These are phyloP conservation scores for Fusarium chaquense DNA, from an alignment of 2,329 filamentous ascomycete genomes.

Conservation along the genomic window DNA sequence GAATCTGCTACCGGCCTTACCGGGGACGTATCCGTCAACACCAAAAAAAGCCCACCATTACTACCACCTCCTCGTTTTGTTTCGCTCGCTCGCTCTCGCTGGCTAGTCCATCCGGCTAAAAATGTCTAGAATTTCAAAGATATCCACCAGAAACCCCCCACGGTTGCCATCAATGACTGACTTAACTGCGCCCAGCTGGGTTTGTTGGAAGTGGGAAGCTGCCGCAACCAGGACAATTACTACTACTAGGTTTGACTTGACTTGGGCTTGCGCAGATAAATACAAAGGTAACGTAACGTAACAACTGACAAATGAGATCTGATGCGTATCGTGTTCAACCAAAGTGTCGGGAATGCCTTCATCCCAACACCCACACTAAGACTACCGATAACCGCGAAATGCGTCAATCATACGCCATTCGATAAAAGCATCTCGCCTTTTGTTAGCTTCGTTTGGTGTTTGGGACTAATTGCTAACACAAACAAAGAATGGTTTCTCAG, in stretches of 20 bases:
- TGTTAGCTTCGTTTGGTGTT: not conserved
- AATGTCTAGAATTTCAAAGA: slow-evolving; percentile 23
- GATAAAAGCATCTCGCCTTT: not conserved
- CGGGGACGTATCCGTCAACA: slow-evolving; percentile 29
- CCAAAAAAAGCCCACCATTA: slow-evolving; percentile 22
- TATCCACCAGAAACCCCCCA: slow-evolving; percentile 30
- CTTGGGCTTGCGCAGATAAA: slow-evolving; percentile 19
- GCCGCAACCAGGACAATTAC: not conserved
- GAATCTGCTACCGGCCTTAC: slow-evolving; percentile 29
- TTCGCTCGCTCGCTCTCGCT: slow-evolving; percentile 10
- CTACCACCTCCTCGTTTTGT: slow-evolving; percentile 33
- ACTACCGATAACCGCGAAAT: not conserved
- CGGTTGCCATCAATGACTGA: slow-evolving; percentile 26
- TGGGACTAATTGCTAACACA: not conserved
- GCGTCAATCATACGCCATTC: not conserved
- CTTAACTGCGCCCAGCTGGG: not conserved
- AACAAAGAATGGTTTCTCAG: slow-evolving; percentile 7
- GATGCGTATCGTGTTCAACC: not conserved
- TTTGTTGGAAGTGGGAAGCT: not conserved
- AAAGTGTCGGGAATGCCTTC: not conserved
- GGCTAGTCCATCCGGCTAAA: not conserved
- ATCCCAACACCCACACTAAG: not conserved
- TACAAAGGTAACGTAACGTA: not conserved
- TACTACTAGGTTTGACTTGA: slow-evolving; percentile 6
- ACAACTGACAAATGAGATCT: slow-evolving; percentile 6